Evolutionary conservation across 2,329 filamentous ascomycete genomes (phyloP).

Genomic region (Penicillium sclerotigenum): DNA sequence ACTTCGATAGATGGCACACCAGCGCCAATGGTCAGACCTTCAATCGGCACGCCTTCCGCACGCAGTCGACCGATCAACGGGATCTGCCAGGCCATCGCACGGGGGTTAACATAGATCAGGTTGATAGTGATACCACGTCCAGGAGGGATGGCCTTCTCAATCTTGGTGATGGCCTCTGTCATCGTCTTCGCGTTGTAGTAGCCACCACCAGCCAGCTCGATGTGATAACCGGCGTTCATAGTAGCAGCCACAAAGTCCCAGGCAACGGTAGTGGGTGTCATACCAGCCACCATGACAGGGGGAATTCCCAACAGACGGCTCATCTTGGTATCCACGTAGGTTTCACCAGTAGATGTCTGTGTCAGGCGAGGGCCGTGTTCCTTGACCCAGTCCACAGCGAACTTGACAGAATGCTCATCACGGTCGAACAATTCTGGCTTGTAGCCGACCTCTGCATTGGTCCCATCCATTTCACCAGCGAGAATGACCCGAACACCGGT

Average conservation of each 20-base stretch:
- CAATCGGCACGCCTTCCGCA: slow-evolving; percentile 82
- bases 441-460: slow-evolving; percentile 87
- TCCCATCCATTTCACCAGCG: slow-evolving; percentile 87
- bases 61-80: slow-evolving; percentile 54
- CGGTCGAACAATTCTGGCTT: slow-evolving; percentile 97
- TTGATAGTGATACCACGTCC: slow-evolving; percentile 54
- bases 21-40: slow-evolving; percentile 87
- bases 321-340: slow-evolving; percentile 96
- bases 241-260: slow-evolving; percentile 62
- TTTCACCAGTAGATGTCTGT: slow-evolving; percentile 83
- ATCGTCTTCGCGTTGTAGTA: slow-evolving; percentile 70
- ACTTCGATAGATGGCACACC: slow-evolving; percentile 93
- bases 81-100: slow-evolving; percentile 54
- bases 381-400: slow-evolving; percentile 95
- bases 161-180: slow-evolving; percentile 78
- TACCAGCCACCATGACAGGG: slow-evolving; percentile 85
- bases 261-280: slow-evolving; percentile 85
- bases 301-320: slow-evolving; percentile 79
- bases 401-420: slow-evolving; percentile 92
- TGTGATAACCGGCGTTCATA: slow-evolving; percentile 50
- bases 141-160: slow-evolving; percentile 77
- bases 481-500: slow-evolving; percentile 95
- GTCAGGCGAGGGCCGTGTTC: slow-evolving; percentile 91
- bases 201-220: slow-evolving; percentile 51
- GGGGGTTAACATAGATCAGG: slow-evolving; percentile 54